These are phyloP conservation scores for Botrytis elliptica DNA, from an alignment of 2,329 filamentous ascomycete genomes.

Conservation along the genomic window DNA sequence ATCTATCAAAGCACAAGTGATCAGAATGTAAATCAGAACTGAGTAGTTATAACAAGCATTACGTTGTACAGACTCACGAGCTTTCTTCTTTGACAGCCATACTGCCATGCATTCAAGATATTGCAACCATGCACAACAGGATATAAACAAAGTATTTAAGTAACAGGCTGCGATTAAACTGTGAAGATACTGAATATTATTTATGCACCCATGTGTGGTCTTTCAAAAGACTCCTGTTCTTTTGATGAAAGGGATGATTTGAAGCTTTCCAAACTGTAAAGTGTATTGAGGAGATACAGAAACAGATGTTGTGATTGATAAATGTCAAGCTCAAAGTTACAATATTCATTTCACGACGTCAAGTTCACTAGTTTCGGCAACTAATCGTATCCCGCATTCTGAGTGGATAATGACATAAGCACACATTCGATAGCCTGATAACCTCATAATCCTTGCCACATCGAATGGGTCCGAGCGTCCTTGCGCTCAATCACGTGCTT, in stretches of 20 bases:
- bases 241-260: not conserved
- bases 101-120: conserved; percentile 34
- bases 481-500: not conserved
- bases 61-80: conserved; percentile 44
- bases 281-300: conserved; percentile 1
- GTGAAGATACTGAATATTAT: conserved; percentile 1
- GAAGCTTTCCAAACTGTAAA: not conserved
- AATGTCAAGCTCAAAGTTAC: not conserved
- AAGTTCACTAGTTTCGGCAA: not conserved
- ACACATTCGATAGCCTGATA: not conserved
- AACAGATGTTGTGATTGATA: not conserved
- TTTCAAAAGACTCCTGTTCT: not conserved
- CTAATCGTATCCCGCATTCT: not conserved
- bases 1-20: conserved; percentile 44
- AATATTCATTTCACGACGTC: not conserved
- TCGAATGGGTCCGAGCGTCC: not conserved
- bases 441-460: not conserved
- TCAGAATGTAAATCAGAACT: not conserved
- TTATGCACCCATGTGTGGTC: not conserved
- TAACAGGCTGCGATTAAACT: not conserved
- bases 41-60: not conserved
- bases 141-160: not conserved
- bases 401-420: not conserved
- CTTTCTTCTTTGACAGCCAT: conserved; percentile 58
- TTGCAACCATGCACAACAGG: conserved; percentile 19